These are phyloP conservation scores for Urtica urens DNA, from an alignment of 306 rosid species.

Conservation along the genomic window DNA sequence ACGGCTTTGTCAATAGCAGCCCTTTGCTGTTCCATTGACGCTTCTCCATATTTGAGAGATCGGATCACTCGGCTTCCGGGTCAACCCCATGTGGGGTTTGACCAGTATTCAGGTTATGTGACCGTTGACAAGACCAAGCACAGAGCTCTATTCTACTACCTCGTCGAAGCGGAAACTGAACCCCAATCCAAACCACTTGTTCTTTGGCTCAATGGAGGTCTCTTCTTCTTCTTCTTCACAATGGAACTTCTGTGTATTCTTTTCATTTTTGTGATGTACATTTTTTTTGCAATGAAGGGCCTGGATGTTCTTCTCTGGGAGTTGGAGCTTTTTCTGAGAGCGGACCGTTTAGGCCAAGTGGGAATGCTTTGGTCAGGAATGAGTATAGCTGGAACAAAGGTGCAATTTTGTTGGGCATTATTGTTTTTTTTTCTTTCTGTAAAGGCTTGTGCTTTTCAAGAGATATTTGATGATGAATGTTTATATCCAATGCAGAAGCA, in stretches of 20 bases:
- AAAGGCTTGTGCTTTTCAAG: neutral
- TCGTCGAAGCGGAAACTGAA: slow-evolving; percentile 61
- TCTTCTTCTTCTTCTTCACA: neutral
- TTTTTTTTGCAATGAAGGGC: slow-evolving; percentile 21
- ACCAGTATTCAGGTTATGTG: slow-evolving; percentile 71
- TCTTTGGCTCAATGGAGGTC: slow-evolving; percentile 70
- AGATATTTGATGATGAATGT: neutral
- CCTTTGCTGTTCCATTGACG: slow-evolving; percentile 17
- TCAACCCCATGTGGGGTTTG: slow-evolving; percentile 64
- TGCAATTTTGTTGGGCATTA: neutral
- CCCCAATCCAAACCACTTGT: slow-evolving; percentile 84
- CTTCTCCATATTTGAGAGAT: slow-evolving; percentile 35
- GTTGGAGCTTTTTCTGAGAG: slow-evolving; percentile 55
- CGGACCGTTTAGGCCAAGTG: slow-evolving; percentile 50
- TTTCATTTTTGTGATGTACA: neutral
- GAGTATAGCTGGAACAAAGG: slow-evolving; percentile 50
- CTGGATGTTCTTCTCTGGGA: slow-evolving; percentile 58
- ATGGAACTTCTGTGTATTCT: neutral
- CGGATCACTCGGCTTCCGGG: slow-evolving; percentile 49
- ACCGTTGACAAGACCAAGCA: slow-evolving; percentile 44
- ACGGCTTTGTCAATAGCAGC: slow-evolving; percentile 20
- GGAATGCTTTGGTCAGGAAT: slow-evolving; percentile 27
- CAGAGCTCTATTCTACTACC: slow-evolving; percentile 67
- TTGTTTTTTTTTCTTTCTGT: neutral
- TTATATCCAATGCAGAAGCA: slow-evolving; percentile 32